Base-by-base conservation (phyloP, 2,329 filamentous ascomycete species). In the Emergomyces pasteurianus region DNA sequence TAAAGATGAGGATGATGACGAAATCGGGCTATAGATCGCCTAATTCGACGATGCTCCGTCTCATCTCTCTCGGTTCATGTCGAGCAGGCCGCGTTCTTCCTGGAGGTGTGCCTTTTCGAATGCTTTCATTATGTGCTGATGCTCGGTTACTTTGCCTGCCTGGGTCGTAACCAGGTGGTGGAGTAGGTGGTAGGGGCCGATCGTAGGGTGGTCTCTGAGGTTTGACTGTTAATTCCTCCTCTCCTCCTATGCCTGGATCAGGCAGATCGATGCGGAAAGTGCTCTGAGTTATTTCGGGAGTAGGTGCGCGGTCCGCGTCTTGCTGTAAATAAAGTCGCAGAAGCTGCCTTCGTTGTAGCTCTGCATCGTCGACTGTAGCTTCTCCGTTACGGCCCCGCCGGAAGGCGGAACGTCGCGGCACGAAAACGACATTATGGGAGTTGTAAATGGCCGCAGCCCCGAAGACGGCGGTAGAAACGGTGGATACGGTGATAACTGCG, bases 311-410 rank as follows among this genome's bases (percentile, higher is more conserved):
- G 6, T 64, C 62, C 7, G 67, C 64, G 7, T 69, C 70, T 57
- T 70, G 67, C 36, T 70, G 68, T 26, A 76, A 61, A 21, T 77
- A 65, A 14, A 73, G 68, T 40, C 71, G 70, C 31, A 76, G 64
- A 58, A 77, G 72, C 42, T 70, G 71, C 40, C 75, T 72, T 59
- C 75, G 72, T 66, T 73, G 70, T 58, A 77, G 73, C 58, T 76
- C 74, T 26, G 72, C 71, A 3, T 68, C 73, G 47, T 73, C 60
- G 5, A 69, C 62, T 0, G 63, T 67, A 43, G 58, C 56, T 10
- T 60, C 60, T 31, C 34, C 61, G 36, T 42, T 55, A 7, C 61
- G 28, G 36, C 61, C 31, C 58, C 61, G 43, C 63, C 46, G 23
- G 60, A 54, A 6, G 46, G 53, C 16, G 50, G 64, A 36, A 60